Conservation (phyloP, 2,329 filamentous ascomycete genomes). For the Calcarisporium arbuscula region DNA sequence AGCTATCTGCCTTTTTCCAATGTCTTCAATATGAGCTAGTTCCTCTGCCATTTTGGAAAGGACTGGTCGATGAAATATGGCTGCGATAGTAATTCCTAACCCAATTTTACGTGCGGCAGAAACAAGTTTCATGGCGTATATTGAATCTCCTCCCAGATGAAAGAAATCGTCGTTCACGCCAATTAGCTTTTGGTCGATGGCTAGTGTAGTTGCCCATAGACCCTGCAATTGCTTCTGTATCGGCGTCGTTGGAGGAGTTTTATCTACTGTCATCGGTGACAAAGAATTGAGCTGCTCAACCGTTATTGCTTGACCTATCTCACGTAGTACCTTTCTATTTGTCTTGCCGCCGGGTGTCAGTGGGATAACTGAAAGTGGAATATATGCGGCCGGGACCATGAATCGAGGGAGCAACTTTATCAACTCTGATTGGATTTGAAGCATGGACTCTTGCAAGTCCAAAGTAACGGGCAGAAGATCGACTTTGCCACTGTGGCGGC, state of each 20-base stretch:
- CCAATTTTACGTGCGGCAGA: conserved; percentile 1
- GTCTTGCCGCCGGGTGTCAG: conserved; percentile 5
- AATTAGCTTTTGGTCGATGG: not conserved
- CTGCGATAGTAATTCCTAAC: conserved; percentile 5
- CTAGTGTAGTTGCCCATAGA: conserved; percentile 2
- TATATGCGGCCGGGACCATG: conserved; percentile 6
- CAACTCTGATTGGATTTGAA: not conserved
- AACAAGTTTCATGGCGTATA: conserved; percentile 5
- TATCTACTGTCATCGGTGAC: not conserved
- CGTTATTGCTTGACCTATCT: conserved; percentile 1
- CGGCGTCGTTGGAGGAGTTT: conserved; percentile 1
- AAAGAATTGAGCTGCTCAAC: conserved; percentile 5
- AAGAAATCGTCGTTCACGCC: conserved; percentile 2
- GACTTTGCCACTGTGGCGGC: too few species aligned
- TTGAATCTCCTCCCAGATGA: conserved; percentile 4
- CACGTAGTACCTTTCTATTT: conserved; percentile 3
- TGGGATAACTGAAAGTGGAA: conserved; percentile 1
- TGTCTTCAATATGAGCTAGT: too few species aligned
- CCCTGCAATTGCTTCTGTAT: conserved; percentile 1
- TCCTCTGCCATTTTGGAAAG: too few species aligned
- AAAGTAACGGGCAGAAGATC: not conserved
- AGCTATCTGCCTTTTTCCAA: too few species aligned
- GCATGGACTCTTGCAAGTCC: not conserved
- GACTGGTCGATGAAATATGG: conserved; percentile 10
- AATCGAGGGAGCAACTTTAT: conserved; percentile 11